These are phyloP conservation scores for Friedmanniomyces endolithicus DNA, from an alignment of 495 filamentous ascomycete species.

Conservation along the genomic window DNA sequence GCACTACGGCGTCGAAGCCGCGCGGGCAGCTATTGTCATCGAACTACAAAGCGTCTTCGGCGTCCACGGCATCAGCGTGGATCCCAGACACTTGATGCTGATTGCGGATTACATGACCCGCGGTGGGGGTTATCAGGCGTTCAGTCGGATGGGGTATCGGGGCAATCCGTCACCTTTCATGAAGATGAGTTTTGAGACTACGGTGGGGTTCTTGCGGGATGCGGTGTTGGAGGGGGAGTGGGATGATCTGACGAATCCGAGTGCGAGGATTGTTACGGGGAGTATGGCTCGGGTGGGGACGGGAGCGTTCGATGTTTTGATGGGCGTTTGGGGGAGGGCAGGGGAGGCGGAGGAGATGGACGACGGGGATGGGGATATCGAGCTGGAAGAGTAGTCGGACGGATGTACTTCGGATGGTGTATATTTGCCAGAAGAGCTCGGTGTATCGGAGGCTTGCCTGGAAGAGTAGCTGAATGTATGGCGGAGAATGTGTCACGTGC, in stretches of 20 bases:
- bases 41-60: slow-evolving; percentile 82
- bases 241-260: slow-evolving; percentile 77
- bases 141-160: slow-evolving; percentile 78
- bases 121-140: slow-evolving; percentile 72
- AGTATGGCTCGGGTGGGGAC: slow-evolving; percentile 72
- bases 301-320: slow-evolving; percentile 77
- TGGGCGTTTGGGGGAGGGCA: not conserved
- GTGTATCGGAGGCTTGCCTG: too few relatives aligned
- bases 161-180: slow-evolving; percentile 76
- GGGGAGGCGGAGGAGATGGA: not conserved
- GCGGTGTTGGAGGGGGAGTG: slow-evolving; percentile 79
- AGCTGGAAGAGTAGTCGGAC: not conserved
- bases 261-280: slow-evolving; percentile 77
- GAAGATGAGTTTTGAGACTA: slow-evolving; percentile 99
- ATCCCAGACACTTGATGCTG: slow-evolving; percentile 83
- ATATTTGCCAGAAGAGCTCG: too few relatives aligned
- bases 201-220: slow-evolving; percentile 80
- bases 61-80: slow-evolving; percentile 85
- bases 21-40: slow-evolving; percentile 67
- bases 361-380: slow-evolving; percentile 7
- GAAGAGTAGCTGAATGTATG: too few relatives aligned
- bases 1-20: slow-evolving; percentile 88
- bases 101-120: slow-evolving; percentile 96
- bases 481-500: too few relatives aligned
- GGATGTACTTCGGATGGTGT: not conserved